A percentile compares a stretch with the other conserved stretches of the same genome.
phyloP scores from a whole-genome alignment of 257 asterid genomes.

The Cynanchum wilfordii region DNA sequence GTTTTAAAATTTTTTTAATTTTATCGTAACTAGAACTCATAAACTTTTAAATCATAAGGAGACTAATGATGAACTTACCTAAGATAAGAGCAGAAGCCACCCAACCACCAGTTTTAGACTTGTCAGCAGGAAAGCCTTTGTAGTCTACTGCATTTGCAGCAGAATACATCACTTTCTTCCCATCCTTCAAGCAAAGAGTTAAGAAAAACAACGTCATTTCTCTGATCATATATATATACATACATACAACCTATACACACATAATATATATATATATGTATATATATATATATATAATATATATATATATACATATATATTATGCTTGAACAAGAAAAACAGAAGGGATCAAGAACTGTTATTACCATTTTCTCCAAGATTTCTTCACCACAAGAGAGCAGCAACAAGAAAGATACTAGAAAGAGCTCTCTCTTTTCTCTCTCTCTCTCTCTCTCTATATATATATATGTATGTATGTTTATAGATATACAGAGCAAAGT shows the following conservation, averaged over 20 bases:
- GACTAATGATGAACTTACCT: conserved; percentile 30
- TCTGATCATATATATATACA: not conserved
- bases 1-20: no score
- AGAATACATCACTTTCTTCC: not conserved
- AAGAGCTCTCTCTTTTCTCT: no score
- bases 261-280: no score
- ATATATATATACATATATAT: not conserved
- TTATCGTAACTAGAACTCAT: no score
- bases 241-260: no score
- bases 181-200: not conserved
- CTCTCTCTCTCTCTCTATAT: no score
- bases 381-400: not conserved
- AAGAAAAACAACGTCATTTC: not conserved
- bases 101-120: conserved; percentile 38
- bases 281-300: not conserved
- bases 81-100: conserved; percentile 34
- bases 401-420: not conserved
- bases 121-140: conserved; percentile 34
- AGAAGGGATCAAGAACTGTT: no score
- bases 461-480: no score
- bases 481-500: no score
- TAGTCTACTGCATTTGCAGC: conserved; percentile 27
- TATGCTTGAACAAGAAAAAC: not conserved
- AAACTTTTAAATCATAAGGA: no score
- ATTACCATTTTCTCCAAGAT: no score